phyloP scores from a whole-genome alignment of 306 rosid genomes.

The Quillaja saponaria region DNA sequence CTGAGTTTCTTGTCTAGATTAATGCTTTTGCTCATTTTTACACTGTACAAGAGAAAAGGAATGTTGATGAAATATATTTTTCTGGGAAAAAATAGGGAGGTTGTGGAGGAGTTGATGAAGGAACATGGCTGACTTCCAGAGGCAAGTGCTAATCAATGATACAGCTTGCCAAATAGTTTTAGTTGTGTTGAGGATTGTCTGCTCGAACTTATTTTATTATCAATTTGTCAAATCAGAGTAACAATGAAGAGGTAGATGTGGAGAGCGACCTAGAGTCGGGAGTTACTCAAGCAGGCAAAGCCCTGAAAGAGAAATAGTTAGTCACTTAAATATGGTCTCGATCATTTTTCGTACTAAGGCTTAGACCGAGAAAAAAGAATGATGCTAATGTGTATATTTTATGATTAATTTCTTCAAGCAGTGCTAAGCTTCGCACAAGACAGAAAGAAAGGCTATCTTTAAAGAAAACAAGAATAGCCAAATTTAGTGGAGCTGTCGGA shows the following conservation, averaged over 20 bases:
- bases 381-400: not conserved
- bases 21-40: not conserved
- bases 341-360: not conserved
- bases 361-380: no score
- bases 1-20: not conserved
- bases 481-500: no score
- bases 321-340: not conserved
- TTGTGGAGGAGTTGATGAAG: not conserved
- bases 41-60: not conserved
- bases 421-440: constrained; percentile 17
- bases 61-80: not conserved
- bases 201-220: not conserved
- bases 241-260: not conserved
- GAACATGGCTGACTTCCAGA: not conserved
- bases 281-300: not conserved
- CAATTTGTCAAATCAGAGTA: constrained; percentile 8
- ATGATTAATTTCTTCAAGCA: constrained; percentile 12
- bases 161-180: not conserved
- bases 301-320: constrained; percentile 21
- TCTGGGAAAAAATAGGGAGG: constrained; percentile 18
- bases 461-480: constrained; percentile 1
- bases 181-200: not conserved
- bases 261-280: no score
- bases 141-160: constrained; percentile 24
- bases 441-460: not conserved